Percentiles rank a stretch among this genome's conserved stretches.
These are phyloP conservation scores for Citrus sinensis DNA, from an alignment of 345 rosid species.

Conservation along the genomic window DVS_A1.0 CM039164.1:21771001-21771500, in stretches of 20 bases:
- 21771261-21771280: too few relatives aligned
- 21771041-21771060: conserved; percentile 50
- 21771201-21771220: conserved; percentile 48
- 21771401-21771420: too few relatives aligned
- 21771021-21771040: conserved; percentile 81
- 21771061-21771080: conserved; percentile 55
- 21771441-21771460: conserved; percentile 12
- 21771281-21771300: too few relatives aligned
- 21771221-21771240: not conserved
- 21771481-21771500: conserved; percentile 22
- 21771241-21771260: too few relatives aligned
- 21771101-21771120: conserved; percentile 63
- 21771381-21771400: too few relatives aligned
- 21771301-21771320: not conserved
- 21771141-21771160: conserved; percentile 52
- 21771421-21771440: too few relatives aligned
- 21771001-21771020: conserved; percentile 59
- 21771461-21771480: conserved; percentile 14
- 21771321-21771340: too few relatives aligned
- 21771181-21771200: conserved; percentile 67
- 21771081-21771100: conserved; percentile 43
- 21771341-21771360: too few relatives aligned
- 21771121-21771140: conserved; percentile 68
- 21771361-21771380: too few relatives aligned
- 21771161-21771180: conserved; percentile 41